These are phyloP conservation scores for Irpex sp. DNA, from an alignment of 1,284 basidiomycete genomes.

Conservation along the genomic window DNA sequence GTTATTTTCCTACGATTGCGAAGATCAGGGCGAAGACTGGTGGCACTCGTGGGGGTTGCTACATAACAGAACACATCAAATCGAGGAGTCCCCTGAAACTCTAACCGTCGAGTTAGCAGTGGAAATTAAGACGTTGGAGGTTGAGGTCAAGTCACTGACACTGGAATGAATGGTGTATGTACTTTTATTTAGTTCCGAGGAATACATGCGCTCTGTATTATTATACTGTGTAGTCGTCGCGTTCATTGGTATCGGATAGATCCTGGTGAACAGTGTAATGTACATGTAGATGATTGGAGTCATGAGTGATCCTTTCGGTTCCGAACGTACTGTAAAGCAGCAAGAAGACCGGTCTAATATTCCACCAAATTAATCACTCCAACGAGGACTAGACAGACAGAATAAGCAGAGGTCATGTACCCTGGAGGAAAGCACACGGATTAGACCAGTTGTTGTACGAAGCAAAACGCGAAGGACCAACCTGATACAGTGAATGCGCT, in stretches of 20 bases:
- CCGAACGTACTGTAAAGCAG: no score
- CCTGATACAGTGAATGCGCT: conserved; percentile 18
- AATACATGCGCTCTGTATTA: no score
- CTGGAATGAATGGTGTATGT: background rate
- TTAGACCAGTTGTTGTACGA: background rate
- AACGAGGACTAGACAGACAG: conserved; percentile 15
- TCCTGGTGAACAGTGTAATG: background rate
- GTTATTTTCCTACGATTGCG: conserved; percentile 32
- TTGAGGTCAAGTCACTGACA: background rate
- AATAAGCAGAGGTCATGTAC: conserved; percentile 17
- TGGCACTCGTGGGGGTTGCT: conserved; percentile 34
- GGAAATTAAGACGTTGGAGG: conserved; percentile 3
- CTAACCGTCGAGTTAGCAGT: conserved; percentile 9
- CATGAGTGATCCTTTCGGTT: no score
- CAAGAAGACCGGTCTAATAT: background rate
- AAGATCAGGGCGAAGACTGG: conserved; percentile 35
- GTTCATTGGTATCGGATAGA: no score
- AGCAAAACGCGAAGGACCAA: conserved; percentile 1
- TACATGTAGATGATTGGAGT: background rate
- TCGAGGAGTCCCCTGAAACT: conserved; percentile 4
- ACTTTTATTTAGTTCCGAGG: no score
- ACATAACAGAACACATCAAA: conserved; percentile 24
- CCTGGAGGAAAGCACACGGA: conserved; percentile 1
- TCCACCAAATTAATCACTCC: conserved; percentile 16
- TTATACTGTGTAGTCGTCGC: no score